A percentile compares a stretch with the other conserved stretches of the same genome.
phyloP scores from a whole-genome alignment of 148 eudicot genomes.

The Rhododendron ferrugineum region DNA sequence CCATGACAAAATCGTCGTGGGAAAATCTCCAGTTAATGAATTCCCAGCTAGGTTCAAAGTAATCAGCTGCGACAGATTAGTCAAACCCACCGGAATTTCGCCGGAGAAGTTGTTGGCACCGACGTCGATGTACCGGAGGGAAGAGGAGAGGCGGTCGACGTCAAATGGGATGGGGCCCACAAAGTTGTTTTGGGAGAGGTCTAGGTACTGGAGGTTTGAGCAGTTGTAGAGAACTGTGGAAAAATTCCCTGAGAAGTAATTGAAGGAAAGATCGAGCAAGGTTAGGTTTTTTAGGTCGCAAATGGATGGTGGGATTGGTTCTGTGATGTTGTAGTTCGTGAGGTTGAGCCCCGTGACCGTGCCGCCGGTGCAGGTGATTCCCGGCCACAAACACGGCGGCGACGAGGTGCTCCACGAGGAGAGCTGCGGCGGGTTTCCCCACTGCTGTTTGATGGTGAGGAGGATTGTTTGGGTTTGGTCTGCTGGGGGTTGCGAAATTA shows the following conservation, averaged over 20 bases:
- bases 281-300: constrained; percentile 51
- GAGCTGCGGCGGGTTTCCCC: constrained; percentile 38
- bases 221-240: constrained; percentile 48
- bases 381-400: constrained; percentile 61
- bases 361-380: constrained; percentile 38
- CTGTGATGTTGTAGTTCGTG: constrained; percentile 1
- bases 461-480: constrained; percentile 34
- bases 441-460: constrained; percentile 41
- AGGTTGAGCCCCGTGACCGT: constrained; percentile 38
- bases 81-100: constrained; percentile 41
- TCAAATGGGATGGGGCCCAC: constrained; percentile 59
- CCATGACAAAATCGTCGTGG: constrained; percentile 19
- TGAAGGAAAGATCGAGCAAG: constrained; percentile 35
- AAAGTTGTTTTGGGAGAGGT: constrained; percentile 48
- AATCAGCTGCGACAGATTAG: constrained; percentile 22
- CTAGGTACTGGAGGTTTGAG: constrained; percentile 33
- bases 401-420: constrained; percentile 47
- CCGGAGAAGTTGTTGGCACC: constrained; percentile 59
- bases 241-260: constrained; percentile 38
- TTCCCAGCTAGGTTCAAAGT: constrained; percentile 22
- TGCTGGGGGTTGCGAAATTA: constrained; percentile 42
- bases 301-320: constrained; percentile 41
- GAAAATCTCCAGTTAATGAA: constrained; percentile 17
- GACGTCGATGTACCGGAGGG: constrained; percentile 38
- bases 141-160: constrained; percentile 38